Conservation (phyloP, 495 filamentous ascomycete genomes). For the Chaetomium fimeti region DNA sequence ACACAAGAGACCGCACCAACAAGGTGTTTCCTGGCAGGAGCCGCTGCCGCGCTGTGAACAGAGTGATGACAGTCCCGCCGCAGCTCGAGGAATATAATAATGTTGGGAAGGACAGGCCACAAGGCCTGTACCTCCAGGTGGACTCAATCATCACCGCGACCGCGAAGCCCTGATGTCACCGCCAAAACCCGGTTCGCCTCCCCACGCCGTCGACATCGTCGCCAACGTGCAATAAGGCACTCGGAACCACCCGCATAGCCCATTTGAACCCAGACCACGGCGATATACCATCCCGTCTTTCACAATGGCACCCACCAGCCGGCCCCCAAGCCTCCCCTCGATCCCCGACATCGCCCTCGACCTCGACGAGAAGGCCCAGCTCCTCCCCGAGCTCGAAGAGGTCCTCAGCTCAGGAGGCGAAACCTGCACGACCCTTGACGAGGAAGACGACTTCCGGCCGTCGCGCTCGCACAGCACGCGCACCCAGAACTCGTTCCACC, state of each 20-base stretch:
- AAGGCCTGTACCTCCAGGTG: neutral
- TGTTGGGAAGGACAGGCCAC: neutral
- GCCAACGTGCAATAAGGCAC: neutral
- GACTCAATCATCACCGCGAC: neutral
- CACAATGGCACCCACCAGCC: conserved; percentile 16
- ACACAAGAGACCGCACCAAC: neutral
- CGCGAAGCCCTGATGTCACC: neutral
- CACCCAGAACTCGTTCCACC: neutral
- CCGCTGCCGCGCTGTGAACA: conserved; percentile 3
- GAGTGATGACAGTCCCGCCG: neutral
- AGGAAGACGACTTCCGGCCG: conserved; percentile 6
- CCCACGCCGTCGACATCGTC: neutral
- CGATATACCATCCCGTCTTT: neutral
- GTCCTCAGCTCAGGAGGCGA: neutral
- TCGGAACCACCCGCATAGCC: neutral
- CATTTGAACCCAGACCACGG: neutral
- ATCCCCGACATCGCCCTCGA: conserved; percentile 23
- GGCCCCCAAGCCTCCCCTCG: conserved; percentile 17
- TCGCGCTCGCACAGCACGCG: conserved; percentile 11
- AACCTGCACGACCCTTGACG: conserved; percentile 9
- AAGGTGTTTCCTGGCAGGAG: neutral
- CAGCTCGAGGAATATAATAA: neutral
- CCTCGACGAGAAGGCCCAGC: conserved; percentile 10
- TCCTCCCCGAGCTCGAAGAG: conserved; percentile 16
- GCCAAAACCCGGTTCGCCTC: neutral